Percentiles rank a stretch among this genome's conserved stretches.
These are phyloP conservation scores for Lactifluus piperatus DNA, from an alignment of 768 basidiomycete species.

Conservation along the genomic window DNA sequence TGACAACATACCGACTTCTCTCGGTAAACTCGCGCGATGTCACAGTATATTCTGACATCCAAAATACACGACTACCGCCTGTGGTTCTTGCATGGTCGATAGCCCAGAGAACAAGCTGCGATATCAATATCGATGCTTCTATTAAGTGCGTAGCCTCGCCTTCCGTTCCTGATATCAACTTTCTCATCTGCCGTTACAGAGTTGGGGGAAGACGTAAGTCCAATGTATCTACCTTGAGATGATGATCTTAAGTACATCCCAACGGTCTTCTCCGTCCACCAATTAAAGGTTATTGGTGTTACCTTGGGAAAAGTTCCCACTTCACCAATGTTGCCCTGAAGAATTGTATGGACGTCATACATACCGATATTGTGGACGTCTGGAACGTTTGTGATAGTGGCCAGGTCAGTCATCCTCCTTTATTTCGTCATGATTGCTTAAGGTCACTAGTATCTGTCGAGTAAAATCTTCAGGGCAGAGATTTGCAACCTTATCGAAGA, in stretches of 20 bases:
- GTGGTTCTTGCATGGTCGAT: conserved; percentile 1
- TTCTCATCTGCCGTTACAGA: background rate
- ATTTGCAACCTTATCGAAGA: conserved; percentile 1
- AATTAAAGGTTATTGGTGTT: conserved; percentile 7
- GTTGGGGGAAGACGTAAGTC: conserved; percentile 6
- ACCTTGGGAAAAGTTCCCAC: background rate
- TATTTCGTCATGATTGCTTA: background rate
- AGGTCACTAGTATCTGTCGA: background rate
- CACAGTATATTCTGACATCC: too few relatives aligned
- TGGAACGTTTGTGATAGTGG: conserved; percentile 2
- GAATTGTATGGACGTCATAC: background rate
- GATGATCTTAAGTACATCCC: too few relatives aligned
- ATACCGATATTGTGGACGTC: background rate
- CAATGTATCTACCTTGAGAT: background rate
- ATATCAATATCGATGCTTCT: background rate
- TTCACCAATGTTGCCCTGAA: background rate
- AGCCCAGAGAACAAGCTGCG: conserved; percentile 2
- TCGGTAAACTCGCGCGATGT: background rate
- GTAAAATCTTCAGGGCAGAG: background rate
- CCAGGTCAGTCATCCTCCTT: background rate
- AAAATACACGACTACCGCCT: background rate
- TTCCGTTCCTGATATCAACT: background rate
- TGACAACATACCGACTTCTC: background rate
- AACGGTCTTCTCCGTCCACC: background rate
- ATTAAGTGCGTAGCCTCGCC: background rate